Base-by-base conservation (phyloP, 495 filamentous ascomycete genomes). In the Penicillium psychrofluorescens region DNA sequence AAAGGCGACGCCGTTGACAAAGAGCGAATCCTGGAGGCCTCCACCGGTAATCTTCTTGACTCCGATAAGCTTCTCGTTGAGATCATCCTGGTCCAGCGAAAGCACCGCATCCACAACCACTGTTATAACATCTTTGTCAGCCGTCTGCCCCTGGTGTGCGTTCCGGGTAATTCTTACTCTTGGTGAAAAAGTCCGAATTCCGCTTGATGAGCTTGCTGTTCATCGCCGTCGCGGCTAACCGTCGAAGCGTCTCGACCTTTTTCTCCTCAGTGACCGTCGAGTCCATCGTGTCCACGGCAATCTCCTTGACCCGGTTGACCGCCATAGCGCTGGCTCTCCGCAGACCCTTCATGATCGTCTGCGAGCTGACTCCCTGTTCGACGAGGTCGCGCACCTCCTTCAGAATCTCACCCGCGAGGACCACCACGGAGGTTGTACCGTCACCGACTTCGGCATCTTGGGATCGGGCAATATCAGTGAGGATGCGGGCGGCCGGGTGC, bases 391-490 rank as follows among this genome's bases (percentile, higher is more conserved):
- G 89, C 54, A 95, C 71, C 75, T 97, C 92, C 72, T 95, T 96
- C 48, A 98, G 67, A 52, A 98, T 90, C 67, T 98, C 92, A 42
- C 94, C 92, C 34, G 92, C 92, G 29, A 98, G 64, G 15, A 98
- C 90, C 13, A 97, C 91, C 8, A 97, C 91, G 11, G 91, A 96
- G 35, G 92, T 97, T 35, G 91, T 97, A 58, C 91, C 91, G 63
- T 97, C 92, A 56, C 92, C 92, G 38, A 98, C 92, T 75, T 98
- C 92, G 46, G 92, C 92, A 64, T 98, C 92, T 83, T 98, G 92
- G 50, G 92, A 97, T 59, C 92, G 84, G 40, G 92, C 92, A 56
- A 98, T 97, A 61, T 98, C 92, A 60, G 91, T 95, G 54, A 98
- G 84, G 70, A 98, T 95, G 63, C 92, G 85, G 53, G 92, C 92